phyloP scores from a whole-genome alignment of 345 rosid species.

The Cochlearia excelsa region DNA sequence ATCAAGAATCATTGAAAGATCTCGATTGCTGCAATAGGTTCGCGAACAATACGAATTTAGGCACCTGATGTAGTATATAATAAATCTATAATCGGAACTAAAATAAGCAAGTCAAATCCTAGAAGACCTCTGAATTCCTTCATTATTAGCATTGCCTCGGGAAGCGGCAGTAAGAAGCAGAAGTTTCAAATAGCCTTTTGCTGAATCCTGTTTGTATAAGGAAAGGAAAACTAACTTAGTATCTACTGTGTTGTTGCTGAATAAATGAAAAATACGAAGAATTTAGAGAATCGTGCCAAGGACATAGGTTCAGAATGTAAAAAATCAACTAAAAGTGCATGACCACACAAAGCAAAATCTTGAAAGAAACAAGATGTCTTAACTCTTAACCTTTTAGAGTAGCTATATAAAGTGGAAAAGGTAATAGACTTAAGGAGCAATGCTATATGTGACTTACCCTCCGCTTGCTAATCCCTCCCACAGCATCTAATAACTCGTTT shows the following conservation, averaged over 20 bases:
- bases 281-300: constrained; percentile 1
- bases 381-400: constrained; percentile 16
- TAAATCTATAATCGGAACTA: constrained; percentile 10
- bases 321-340: constrained; percentile 22
- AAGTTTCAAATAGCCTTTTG: constrained; percentile 91
- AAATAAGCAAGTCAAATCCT: constrained; percentile 24
- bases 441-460: constrained; percentile 54
- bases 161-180: constrained; percentile 95
- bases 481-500: constrained; percentile 87
- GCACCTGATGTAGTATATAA: constrained; percentile 8
- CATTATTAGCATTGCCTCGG: constrained; percentile 74
- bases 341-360: constrained; percentile 11
- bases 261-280: background rate
- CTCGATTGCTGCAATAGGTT: constrained; percentile 78
- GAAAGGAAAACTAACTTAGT: constrained; percentile 29
- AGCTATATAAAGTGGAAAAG: constrained; percentile 10
- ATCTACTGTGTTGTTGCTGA: constrained; percentile 3
- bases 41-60: constrained; percentile 29
- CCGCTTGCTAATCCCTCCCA: constrained; percentile 87
- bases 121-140: constrained; percentile 85
- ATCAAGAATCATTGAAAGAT: constrained; percentile 98
- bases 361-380: background rate
- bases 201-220: constrained; percentile 64
- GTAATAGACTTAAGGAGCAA: constrained; percentile 1
- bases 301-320: constrained; percentile 14